phyloP scores from a whole-genome alignment of 768 basidiomycete species.

The Chlorophyllum brunneum region DNA sequence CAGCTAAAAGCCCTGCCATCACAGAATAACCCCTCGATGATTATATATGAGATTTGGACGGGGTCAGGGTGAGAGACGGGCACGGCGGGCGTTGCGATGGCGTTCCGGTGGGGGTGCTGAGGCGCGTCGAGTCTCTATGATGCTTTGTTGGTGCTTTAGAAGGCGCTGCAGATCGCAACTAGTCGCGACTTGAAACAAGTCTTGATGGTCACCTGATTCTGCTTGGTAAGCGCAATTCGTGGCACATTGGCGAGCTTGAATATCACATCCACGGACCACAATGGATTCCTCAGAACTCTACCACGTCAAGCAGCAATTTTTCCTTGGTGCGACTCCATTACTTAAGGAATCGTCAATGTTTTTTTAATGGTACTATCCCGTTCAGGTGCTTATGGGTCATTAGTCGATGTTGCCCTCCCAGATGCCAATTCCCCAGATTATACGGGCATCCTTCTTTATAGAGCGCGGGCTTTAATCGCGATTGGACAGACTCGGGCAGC shows the following conservation, averaged over 20 bases:
- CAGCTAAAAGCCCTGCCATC: conserved; percentile 26
- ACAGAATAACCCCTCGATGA: background rate
- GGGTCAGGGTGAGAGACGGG: too few species aligned
- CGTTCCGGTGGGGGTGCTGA: background rate
- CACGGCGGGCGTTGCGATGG: background rate
- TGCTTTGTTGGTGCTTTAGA: background rate
- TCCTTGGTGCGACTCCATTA: conserved; percentile 45
- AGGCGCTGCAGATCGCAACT: background rate
- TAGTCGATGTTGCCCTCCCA: conserved; percentile 52
- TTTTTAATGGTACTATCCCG: background rate
- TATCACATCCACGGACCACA: too few species aligned
- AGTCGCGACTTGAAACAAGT: background rate
- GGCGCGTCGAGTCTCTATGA: background rate
- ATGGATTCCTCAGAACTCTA: conserved; percentile 32
- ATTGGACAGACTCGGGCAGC: conserved; percentile 57
- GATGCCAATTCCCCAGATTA: conserved; percentile 63
- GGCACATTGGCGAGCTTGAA: too few species aligned
- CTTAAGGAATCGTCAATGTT: background rate
- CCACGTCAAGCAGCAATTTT: conserved; percentile 55
- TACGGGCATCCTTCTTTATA: conserved; percentile 63
- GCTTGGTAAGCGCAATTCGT: too few species aligned
- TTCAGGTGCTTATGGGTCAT: conserved; percentile 65
- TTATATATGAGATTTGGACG: background rate
- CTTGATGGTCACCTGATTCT: background rate
- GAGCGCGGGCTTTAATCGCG: conserved; percentile 75